Evolutionary conservation across 2,329 filamentous ascomycete genomes (phyloP).

Genomic region (Pseudofabraea citricarpa): DNA sequence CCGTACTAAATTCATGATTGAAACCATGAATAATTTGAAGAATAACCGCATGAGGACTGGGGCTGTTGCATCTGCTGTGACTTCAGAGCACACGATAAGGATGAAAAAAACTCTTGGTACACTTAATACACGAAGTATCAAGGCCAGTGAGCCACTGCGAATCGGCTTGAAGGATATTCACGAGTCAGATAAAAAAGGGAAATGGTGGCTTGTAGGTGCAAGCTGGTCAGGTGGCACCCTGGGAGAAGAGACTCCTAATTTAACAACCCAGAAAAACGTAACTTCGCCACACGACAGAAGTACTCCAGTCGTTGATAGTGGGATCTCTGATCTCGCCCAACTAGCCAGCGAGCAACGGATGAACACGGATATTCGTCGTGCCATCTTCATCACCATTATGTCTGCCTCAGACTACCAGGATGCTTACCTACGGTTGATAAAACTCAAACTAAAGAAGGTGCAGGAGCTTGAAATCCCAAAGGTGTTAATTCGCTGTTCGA

Average conservation of each 20-base stretch:
- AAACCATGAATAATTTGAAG: constrained; percentile 90
- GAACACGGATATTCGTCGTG: constrained; percentile 36
- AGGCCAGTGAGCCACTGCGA: constrained; percentile 75
- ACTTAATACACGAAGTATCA: constrained; percentile 63
- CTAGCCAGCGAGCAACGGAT: constrained; percentile 30
- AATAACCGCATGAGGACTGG: constrained; percentile 86
- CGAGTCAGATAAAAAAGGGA: constrained; percentile 79
- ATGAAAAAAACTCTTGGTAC: constrained; percentile 87
- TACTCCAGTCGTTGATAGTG: constrained; percentile 14
- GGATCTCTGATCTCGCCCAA: constrained; percentile 26
- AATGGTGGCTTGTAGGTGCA: constrained; percentile 99
- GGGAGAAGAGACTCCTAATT: constrained; percentile 15
- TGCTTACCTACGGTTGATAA: constrained; percentile 72
- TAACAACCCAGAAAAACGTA: not conserved
- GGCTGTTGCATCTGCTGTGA: constrained; percentile 63
- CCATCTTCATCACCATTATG: constrained; percentile 92
- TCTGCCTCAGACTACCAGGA: constrained; percentile 80
- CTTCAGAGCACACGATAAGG: constrained; percentile 75
- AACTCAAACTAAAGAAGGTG: constrained; percentile 78
- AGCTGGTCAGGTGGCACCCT: constrained; percentile 61
- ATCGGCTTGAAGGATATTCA: constrained; percentile 79
- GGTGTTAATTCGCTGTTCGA: constrained; percentile 82
- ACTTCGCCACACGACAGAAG: constrained; percentile 29
- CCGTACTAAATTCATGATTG: constrained; percentile 95
- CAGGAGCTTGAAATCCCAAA: constrained; percentile 84